Evolutionary conservation across 768 basidiomycete genomes (phyloP).

Genomic region (Auricularia heimuer): DNA sequence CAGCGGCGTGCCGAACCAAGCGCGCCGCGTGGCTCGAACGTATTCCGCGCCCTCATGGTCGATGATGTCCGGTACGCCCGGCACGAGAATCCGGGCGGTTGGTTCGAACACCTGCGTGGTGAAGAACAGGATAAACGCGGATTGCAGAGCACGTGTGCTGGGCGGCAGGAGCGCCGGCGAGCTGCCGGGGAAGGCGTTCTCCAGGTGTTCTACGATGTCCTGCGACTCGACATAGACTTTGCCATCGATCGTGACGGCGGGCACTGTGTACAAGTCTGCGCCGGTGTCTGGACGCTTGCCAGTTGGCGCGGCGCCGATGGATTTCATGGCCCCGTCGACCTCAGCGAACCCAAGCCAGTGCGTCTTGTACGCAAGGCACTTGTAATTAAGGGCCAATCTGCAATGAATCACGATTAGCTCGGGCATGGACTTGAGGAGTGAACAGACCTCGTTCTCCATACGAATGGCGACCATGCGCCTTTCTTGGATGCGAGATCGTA

Average conservation of each 20-base stretch:
- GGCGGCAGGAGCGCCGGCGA: not conserved
- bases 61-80: not conserved
- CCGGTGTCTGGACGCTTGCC: not conserved
- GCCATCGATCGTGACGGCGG: not conserved
- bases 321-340: not conserved
- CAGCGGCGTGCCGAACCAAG: slow-evolving; percentile 8
- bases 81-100: not conserved
- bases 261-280: not conserved
- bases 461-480: too few species aligned
- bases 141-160: not conserved
- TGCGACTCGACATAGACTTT: not conserved
- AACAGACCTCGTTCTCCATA: too few species aligned
- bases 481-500: too few species aligned
- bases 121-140: not conserved
- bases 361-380: not conserved
- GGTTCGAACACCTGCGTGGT: not conserved
- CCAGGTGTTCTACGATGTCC: not conserved
- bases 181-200: not conserved
- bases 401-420: too few species aligned
- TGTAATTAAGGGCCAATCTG: not conserved
- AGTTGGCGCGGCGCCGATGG: not conserved
- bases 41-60: not conserved
- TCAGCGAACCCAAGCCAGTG: not conserved
- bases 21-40: not conserved
- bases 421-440: too few species aligned